These are phyloP conservation scores for Plasmodium cynomolgi DNA, from an alignment of 169 alveolate species.

Conservation along the genomic window DNA sequence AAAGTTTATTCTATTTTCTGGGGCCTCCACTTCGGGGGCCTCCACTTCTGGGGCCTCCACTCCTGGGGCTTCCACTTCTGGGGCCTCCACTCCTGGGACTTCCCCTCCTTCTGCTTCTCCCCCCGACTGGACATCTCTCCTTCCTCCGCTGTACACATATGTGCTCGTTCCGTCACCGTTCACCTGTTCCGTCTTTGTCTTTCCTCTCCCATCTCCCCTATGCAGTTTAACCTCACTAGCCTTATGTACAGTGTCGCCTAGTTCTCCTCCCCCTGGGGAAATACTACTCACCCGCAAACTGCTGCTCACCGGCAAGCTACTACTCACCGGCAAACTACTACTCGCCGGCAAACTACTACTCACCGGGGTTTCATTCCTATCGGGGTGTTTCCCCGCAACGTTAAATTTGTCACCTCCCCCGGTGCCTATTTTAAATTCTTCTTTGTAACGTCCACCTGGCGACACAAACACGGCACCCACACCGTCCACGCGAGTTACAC, in stretches of 20 bases:
- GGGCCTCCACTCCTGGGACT: neutral
- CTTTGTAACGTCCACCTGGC: neutral
- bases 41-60: neutral
- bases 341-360: neutral
- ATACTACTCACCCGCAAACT: neutral
- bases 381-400: neutral
- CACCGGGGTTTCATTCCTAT: neutral
- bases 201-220: neutral
- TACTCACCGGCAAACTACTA: neutral
- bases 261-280: neutral
- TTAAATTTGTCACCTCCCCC: neutral
- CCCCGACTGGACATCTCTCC: neutral
- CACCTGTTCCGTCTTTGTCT: neutral
- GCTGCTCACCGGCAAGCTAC: no score
- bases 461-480: neutral
- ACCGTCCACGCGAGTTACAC: neutral
- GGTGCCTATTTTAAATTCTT: neutral
- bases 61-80: neutral
- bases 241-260: neutral
- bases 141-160: neutral
- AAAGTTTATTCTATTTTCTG: constrained; percentile 19
- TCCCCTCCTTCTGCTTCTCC: neutral
- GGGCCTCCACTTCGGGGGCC: neutral
- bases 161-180: neutral
- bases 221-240: neutral